Conservation (phyloP, 2,329 filamentous ascomycete genomes). For the Aspergillus sp. region DNA sequence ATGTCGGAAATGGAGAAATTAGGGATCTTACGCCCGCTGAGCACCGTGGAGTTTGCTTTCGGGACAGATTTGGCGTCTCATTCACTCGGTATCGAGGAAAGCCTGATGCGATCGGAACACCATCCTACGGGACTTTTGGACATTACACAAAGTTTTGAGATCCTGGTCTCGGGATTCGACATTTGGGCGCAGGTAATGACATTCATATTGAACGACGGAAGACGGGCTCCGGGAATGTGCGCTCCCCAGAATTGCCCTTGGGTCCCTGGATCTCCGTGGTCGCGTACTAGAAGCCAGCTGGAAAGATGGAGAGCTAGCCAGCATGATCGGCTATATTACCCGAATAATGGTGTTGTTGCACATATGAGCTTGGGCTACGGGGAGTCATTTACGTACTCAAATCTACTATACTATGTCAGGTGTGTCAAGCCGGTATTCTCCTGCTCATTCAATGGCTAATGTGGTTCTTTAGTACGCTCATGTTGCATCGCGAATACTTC, state of each 20-base stretch:
- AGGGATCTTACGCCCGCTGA: not conserved
- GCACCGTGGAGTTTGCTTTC: not conserved
- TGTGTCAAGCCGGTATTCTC: not conserved
- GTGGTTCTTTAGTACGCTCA: not conserved
- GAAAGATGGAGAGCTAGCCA: conserved; percentile 1
- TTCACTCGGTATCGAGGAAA: not conserved
- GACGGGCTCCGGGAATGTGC: conserved; percentile 1
- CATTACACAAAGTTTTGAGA: conserved; percentile 2
- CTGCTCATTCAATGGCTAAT: too few relatives aligned
- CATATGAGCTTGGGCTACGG: conserved; percentile 4
- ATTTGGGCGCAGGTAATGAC: conserved; percentile 6
- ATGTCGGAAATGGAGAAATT: conserved; percentile 1
- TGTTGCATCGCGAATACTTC: conserved; percentile 4
- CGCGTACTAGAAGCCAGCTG: not conserved
- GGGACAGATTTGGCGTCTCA: not conserved
- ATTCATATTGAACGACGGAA: conserved; percentile 3
- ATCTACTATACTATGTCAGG: conserved; percentile 2
- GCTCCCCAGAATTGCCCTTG: conserved; percentile 3
- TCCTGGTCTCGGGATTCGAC: conserved; percentile 2
- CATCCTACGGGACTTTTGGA: not conserved
- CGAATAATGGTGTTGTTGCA: not conserved
- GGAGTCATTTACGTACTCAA: conserved; percentile 1
- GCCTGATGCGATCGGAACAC: not conserved
- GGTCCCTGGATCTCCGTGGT: conserved; percentile 1
- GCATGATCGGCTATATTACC: not conserved